A percentile compares a stretch with the other conserved stretches of the same genome.
phyloP scores from a whole-genome alignment of 1,284 basidiomycete genomes.

The Marasmius tenuissimus region DNA sequence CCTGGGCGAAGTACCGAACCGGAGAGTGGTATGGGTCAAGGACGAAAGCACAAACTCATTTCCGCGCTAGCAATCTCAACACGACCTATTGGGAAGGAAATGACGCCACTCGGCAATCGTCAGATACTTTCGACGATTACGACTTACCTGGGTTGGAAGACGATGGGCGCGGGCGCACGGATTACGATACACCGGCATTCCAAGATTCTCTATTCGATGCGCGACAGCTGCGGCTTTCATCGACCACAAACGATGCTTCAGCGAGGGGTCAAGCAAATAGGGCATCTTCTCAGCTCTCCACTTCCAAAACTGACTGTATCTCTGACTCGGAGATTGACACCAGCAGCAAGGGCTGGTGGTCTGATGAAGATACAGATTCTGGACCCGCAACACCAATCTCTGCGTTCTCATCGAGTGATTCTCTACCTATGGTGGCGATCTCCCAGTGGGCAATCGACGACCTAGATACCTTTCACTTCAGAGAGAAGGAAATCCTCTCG shows the following conservation, averaged over 20 bases:
- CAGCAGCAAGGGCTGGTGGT: not conserved
- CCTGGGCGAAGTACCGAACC: not conserved
- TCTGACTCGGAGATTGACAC: not conserved
- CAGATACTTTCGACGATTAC: not conserved
- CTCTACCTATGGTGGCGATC: not conserved
- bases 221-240: not conserved
- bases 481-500: not conserved
- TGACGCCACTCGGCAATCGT: no score
- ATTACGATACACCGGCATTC: not conserved
- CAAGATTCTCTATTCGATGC: not conserved
- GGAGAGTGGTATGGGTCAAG: not conserved
- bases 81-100: no score
- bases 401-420: not conserved
- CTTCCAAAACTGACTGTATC: not conserved
- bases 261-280: not conserved
- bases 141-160: not conserved
- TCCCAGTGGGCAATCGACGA: no score
- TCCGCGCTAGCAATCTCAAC: not conserved
- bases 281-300: not conserved
- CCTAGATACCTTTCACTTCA: no score
- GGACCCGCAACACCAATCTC: not conserved
- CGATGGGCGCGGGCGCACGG: not conserved
- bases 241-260: not conserved
- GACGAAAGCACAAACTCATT: not conserved
- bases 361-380: not conserved